phyloP scores from a whole-genome alignment of 805 yeast species.

The Saccharomycopsis guyanensis region DNA sequence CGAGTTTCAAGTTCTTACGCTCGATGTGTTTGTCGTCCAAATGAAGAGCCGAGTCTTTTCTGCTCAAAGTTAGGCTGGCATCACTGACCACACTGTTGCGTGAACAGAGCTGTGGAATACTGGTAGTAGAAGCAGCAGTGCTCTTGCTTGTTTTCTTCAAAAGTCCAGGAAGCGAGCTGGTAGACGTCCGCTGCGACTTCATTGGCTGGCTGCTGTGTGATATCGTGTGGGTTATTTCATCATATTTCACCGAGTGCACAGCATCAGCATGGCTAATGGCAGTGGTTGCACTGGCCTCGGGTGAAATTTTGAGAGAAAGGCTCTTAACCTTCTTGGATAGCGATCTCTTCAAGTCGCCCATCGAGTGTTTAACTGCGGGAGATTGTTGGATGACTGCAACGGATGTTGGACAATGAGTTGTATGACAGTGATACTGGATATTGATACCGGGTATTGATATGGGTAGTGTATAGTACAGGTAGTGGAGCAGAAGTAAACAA shows the following conservation, averaged over 20 bases:
- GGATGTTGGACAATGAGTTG: too few species aligned
- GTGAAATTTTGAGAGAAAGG: not conserved
- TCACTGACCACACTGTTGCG: not conserved
- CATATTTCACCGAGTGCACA: not conserved
- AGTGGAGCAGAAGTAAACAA: too few species aligned
- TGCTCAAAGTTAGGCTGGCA: too few species aligned
- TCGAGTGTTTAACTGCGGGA: too few species aligned
- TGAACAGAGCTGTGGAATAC: too few species aligned
- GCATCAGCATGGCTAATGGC: too few species aligned
- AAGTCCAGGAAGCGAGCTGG: not conserved
- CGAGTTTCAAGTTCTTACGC: constrained; percentile 9
- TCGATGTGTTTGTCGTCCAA: not conserved
- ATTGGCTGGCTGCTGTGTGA: not conserved
- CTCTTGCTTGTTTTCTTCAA: not conserved
- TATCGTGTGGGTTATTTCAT: not conserved
- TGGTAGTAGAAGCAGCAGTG: not conserved
- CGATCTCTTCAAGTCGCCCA: not conserved
- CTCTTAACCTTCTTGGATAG: not conserved
- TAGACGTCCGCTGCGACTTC: not conserved
- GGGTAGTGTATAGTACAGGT: too few species aligned
- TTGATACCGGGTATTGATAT: too few species aligned
- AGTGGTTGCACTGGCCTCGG: too few species aligned
- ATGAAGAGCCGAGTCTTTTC: not conserved
- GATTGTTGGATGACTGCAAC: too few species aligned
- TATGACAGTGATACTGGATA: too few species aligned